Evolutionary conservation across 176 grass and related monocot species (phyloP).

Genomic region (Tillandsia fasciculata): DNA sequence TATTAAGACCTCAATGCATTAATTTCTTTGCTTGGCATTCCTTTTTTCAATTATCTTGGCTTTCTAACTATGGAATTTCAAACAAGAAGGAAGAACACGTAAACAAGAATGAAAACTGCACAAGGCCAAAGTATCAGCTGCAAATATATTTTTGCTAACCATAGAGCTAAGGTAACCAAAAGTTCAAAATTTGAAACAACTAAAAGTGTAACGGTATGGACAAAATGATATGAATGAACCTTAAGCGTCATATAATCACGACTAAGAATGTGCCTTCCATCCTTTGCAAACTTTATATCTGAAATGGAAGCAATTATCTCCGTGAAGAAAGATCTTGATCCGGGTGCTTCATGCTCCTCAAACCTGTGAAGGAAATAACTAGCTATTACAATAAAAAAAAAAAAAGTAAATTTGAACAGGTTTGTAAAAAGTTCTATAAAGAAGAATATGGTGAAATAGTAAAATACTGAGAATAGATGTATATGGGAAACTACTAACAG

Average conservation of each 20-base stretch:
- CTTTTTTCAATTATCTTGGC: background rate
- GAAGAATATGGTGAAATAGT: background rate
- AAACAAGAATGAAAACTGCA: background rate
- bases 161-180: background rate
- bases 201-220: background rate
- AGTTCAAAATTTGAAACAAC: background rate
- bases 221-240: conserved; percentile 23
- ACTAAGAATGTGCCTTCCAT: conserved; percentile 80
- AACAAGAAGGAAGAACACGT: background rate
- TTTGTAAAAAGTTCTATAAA: background rate
- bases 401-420: background rate
- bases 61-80: background rate
- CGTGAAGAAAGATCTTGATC: conserved; percentile 81
- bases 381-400: conserved; percentile 15
- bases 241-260: conserved; percentile 99
- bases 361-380: conserved; percentile 42
- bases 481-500: conserved; percentile 9
- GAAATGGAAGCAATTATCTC: conserved; percentile 94
- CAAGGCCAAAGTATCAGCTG: background rate
- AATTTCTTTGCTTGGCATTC: too few species aligned
- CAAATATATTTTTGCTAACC: background rate
- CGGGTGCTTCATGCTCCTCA: conserved; percentile 74
- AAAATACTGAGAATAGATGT: background rate
- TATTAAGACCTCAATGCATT: too few species aligned
- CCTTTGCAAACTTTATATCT: conserved; percentile 75